phyloP scores from a whole-genome alignment of 345 rosid species.

The Erodium maritimum region DNA sequence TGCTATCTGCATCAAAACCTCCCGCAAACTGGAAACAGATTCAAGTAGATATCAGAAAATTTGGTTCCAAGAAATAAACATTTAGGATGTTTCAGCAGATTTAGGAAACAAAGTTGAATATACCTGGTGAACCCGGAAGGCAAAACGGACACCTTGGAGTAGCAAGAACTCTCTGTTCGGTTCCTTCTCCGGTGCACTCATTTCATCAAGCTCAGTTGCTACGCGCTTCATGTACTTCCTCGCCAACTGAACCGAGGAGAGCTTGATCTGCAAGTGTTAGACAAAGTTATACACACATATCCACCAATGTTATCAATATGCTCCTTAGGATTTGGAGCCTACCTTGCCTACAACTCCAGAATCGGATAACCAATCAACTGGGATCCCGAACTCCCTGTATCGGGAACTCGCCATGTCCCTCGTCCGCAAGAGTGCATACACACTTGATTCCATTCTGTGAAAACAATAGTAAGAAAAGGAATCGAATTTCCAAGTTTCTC shows the following conservation, averaged over 20 bases:
- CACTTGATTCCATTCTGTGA: conserved; percentile 80
- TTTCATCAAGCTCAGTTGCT: conserved; percentile 67
- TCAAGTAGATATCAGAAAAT: background rate
- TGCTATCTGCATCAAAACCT: conserved; percentile 96
- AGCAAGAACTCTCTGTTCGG: conserved; percentile 87
- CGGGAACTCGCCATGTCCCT: conserved; percentile 89
- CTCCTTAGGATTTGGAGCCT: conserved; percentile 6
- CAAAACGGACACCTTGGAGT: conserved; percentile 93
- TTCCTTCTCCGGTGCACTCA: conserved; percentile 73
- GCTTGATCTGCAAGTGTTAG: conserved; percentile 72
- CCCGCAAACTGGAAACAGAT: conserved; percentile 70
- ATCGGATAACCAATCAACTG: conserved; percentile 75
- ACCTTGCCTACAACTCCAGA: conserved; percentile 98
- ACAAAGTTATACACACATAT: background rate
- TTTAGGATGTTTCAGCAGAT: background rate
- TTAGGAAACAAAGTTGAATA: background rate
- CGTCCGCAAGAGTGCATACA: conserved; percentile 80
- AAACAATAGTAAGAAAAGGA: background rate
- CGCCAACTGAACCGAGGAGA: conserved; percentile 86
- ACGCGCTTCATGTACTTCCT: conserved; percentile 96
- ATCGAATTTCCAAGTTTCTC: background rate
- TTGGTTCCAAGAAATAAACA: no score
- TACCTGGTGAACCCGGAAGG: conserved; percentile 98
- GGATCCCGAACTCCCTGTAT: conserved; percentile 80
- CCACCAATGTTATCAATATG: background rate